Conservation (phyloP, 192 early-diverging fungal genomes). For the Entrophospora sp. region DNA sequence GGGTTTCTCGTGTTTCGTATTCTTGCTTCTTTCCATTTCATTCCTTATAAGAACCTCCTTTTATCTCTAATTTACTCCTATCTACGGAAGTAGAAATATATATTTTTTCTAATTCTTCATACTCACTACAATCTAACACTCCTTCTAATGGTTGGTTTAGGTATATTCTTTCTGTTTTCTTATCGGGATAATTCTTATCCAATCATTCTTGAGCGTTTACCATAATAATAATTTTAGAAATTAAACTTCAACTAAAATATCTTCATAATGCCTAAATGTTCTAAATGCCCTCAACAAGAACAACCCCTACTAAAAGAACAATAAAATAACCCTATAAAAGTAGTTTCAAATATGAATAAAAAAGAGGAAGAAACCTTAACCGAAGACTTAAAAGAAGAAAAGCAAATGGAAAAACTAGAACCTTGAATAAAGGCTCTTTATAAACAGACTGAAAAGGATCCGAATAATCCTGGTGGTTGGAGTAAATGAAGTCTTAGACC, state of each 20-base stretch:
- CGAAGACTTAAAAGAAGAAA: too few species aligned
- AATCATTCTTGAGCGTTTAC: background rate
- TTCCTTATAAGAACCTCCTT: background rate
- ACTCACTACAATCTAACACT: background rate
- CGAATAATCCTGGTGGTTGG: too few species aligned
- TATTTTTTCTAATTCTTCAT: background rate
- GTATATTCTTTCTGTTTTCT: background rate
- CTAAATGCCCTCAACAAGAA: background rate
- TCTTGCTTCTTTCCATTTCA: background rate
- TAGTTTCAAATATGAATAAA: too few species aligned
- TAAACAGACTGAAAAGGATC: too few species aligned
- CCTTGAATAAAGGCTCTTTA: too few species aligned
- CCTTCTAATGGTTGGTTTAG: background rate
- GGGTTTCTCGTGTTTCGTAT: too few species aligned
- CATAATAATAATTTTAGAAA: slow-evolving; percentile 5
- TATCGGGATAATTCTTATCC: background rate
- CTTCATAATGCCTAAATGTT: background rate
- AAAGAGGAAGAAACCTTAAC: too few species aligned
- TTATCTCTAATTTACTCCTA: background rate
- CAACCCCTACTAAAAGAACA: background rate
- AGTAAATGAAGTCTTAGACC: too few species aligned
- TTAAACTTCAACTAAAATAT: background rate
- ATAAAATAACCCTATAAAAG: too few species aligned
- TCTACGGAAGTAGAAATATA: background rate
- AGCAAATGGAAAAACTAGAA: too few species aligned